Base-by-base conservation (phyloP, 2,329 filamentous ascomycete genomes). In the Exophiala alcalophila region DNA sequence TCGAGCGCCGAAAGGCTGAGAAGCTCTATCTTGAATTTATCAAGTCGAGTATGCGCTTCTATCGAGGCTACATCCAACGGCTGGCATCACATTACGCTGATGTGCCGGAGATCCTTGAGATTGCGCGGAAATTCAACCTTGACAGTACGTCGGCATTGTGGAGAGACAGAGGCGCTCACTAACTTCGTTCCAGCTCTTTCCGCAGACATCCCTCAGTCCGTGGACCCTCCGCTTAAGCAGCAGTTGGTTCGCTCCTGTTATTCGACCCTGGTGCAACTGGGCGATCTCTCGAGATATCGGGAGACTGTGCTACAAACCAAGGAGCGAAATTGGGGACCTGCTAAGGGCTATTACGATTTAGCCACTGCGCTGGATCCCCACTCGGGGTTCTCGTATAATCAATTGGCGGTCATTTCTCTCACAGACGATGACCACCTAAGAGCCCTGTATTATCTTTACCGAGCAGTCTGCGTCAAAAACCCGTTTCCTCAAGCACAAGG, bases 221-320 rank as follows among this genome's bases (percentile, higher is more conserved):
- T 73, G 43, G 63, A 74, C 29, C 57, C 71, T 31, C 60, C 73
- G 9, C 64, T 86, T 36, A 74, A 74, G 47, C 63, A 68, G 12
- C 68, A 68, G n/a, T 67, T 74, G 51, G 77, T 94, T 43, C 70
- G 87, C 27, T 89, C 87, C 3, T 94, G 86, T 61, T 85, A 95
- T 66, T 78, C 81, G 42, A 88, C 86, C 4, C 73, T 97, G 41
- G 83, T 96, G 47, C 87, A 84, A 53, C 77, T 97, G 7, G 92
- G 92, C 23, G 92, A 98, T 62, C 74, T 98, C 33, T 86, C 86
- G 35, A 81, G 92, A 50, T 98, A 96, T 65, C 83, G 90, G 47
- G 79, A 80, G 55, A 75, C 73, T 40, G 85, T 91, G 59, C 71
- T 86, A 45, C 80, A 83, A 46, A 76, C 76, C 47, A 89, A 85